Conservation (phyloP, 202 grass and related monocot species). For the Panicum virgatum region DNA sequence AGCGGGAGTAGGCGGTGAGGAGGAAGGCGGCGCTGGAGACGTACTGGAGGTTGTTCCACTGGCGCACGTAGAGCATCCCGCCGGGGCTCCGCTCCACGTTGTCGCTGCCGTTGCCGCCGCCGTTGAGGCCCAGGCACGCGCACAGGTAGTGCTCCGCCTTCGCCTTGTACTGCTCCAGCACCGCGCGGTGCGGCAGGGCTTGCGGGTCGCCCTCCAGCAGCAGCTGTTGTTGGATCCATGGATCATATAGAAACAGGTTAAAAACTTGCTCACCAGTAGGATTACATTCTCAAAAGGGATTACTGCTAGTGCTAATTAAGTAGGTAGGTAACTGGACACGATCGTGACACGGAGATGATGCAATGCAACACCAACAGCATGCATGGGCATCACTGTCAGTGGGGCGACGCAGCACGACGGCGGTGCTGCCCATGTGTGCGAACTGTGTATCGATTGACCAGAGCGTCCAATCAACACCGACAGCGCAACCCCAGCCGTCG, state of each 20-base stretch:
- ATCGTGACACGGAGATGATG: background rate
- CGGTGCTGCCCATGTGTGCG: background rate
- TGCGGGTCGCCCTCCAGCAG: slow-evolving; percentile 62
- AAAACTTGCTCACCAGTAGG: background rate
- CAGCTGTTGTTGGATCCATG: slow-evolving; percentile 46
- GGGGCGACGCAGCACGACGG: too few species aligned
- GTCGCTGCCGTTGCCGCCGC: slow-evolving; percentile 62
- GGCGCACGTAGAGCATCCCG: slow-evolving; percentile 83
- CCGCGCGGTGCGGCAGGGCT: slow-evolving; percentile 34
- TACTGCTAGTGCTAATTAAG: too few species aligned
- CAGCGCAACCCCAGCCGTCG: background rate
- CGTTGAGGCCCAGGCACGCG: slow-evolving; percentile 71
- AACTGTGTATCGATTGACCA: background rate
- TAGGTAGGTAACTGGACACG: background rate
- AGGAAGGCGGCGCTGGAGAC: slow-evolving; percentile 84
- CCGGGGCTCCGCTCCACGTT: slow-evolving; percentile 68
- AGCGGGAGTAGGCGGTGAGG: slow-evolving; percentile 66
- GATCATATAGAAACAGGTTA: background rate
- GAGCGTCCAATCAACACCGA: background rate
- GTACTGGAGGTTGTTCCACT: slow-evolving; percentile 95
- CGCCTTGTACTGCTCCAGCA: slow-evolving; percentile 71
- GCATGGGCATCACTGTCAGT: too few species aligned
- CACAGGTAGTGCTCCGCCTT: slow-evolving; percentile 92
- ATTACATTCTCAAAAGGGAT: background rate
- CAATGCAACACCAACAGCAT: background rate